Percentiles rank a stretch among this genome's conserved stretches.
Evolutionary conservation across 805 yeast genomes (phyloP).

Genomic region (Komagataella ulmi): DNA sequence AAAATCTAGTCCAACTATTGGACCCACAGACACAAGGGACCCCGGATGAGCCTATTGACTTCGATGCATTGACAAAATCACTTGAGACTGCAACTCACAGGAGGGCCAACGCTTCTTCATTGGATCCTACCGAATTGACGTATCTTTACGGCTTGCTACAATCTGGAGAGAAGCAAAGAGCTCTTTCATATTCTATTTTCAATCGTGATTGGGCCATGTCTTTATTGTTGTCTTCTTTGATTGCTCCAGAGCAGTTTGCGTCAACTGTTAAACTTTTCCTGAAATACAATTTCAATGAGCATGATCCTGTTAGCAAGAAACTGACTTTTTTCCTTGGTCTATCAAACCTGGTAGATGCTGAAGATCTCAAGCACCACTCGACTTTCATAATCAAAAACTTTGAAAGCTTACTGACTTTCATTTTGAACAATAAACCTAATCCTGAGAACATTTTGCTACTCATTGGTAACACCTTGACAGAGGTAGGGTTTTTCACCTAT

Average conservation of each 20-base stretch:
- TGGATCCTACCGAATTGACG: slow-evolving; percentile 12
- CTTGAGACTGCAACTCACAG: slow-evolving; percentile 4
- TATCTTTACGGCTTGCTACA: slow-evolving; percentile 27
- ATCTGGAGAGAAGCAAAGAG: slow-evolving; percentile 53
- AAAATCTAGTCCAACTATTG: slow-evolving; percentile 21
- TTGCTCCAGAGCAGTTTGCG: slow-evolving; percentile 37
- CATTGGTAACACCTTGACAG: slow-evolving; percentile 21
- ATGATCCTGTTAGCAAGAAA: slow-evolving; percentile 12
- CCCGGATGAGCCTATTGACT: slow-evolving; percentile 7
- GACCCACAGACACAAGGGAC: slow-evolving; percentile 27
- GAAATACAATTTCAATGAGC: slow-evolving; percentile 6
- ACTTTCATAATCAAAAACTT: slow-evolving; percentile 9
- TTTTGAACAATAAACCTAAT: slow-evolving; percentile 12
- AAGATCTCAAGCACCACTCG: not conserved
- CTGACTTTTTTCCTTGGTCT: slow-evolving; percentile 16
- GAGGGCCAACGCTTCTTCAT: slow-evolving; percentile 12
- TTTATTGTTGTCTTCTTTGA: slow-evolving; percentile 50
- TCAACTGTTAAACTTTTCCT: slow-evolving; percentile 30
- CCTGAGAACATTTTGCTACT: slow-evolving; percentile 11
- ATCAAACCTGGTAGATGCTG: slow-evolving; percentile 3
- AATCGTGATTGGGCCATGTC: slow-evolving; percentile 71
- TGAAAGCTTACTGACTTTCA: slow-evolving; percentile 15
- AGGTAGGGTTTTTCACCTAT: slow-evolving; percentile 22
- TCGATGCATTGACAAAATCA: slow-evolving; percentile 7
- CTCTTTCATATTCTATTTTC: slow-evolving; percentile 46